These are phyloP conservation scores for Trametes hirsuta DNA, from an alignment of 1,284 basidiomycete genomes.

Conservation along the genomic window DNA sequence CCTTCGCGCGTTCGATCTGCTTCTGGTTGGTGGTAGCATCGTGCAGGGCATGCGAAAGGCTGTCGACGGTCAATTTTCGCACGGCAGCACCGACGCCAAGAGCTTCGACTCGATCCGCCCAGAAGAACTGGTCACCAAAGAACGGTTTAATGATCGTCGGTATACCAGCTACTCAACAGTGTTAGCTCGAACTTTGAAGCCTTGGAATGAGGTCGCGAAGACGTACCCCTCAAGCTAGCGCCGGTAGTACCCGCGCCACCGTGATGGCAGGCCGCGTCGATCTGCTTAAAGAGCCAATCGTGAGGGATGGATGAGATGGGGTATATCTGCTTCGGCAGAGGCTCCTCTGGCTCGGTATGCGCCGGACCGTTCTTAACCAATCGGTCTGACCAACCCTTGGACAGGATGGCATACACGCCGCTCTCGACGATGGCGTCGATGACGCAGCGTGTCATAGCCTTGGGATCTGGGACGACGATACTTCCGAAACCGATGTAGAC, in stretches of 20 bases:
- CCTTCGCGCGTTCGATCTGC: conserved; percentile 84
- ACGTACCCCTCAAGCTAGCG: conserved; percentile 84
- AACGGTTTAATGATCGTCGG: conserved; percentile 97
- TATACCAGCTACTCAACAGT: conserved; percentile 69
- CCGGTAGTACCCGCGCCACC: conserved; percentile 97
- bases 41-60: conserved; percentile 76
- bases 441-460: conserved; percentile 88
- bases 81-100: conserved; percentile 89
- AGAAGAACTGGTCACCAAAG: conserved; percentile 98
- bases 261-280: conserved; percentile 97
- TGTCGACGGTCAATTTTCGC: conserved; percentile 81
- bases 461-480: conserved; percentile 95
- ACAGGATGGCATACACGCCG: conserved; percentile 89
- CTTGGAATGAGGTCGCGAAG: neutral
- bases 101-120: conserved; percentile 93
- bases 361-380: conserved; percentile 66
- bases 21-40: conserved; percentile 86
- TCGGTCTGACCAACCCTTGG: conserved; percentile 98
- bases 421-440: conserved; percentile 86
- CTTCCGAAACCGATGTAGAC: conserved; percentile 99
- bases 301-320: conserved; percentile 90
- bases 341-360: conserved; percentile 62
- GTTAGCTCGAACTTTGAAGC: neutral
- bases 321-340: conserved; percentile 79
- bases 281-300: conserved; percentile 94